Conservation (phyloP, 2,329 filamentous ascomycete species). For the Tolypocladium nubicola region DNA sequence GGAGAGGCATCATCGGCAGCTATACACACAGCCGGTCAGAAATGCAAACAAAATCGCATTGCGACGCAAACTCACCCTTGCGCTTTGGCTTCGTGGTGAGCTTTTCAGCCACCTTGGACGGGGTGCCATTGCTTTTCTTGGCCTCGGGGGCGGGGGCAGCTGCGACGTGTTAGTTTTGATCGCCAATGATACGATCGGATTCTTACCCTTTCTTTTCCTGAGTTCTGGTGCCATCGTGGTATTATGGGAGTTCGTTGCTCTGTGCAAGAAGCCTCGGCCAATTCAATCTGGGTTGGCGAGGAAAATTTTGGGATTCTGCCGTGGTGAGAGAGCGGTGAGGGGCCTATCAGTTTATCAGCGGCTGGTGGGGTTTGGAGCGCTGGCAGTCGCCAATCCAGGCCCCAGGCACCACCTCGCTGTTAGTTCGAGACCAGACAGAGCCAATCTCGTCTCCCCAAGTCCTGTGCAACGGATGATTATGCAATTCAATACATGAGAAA, state of each 20-base stretch:
- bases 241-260: constrained; percentile 3
- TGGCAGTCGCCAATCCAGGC: neutral
- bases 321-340: constrained; percentile 19
- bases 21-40: constrained; percentile 14
- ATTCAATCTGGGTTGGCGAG: constrained; percentile 3
- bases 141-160: constrained; percentile 14
- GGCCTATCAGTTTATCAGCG: constrained; percentile 10
- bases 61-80: constrained; percentile 17
- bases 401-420: neutral
- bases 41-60: neutral
- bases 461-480: neutral
- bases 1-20: constrained; percentile 35
- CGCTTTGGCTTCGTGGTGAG: constrained; percentile 16
- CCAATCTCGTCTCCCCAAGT: neutral
- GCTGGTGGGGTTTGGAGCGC: neutral
- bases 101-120: constrained; percentile 5
- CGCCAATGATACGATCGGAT: neutral
- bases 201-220: constrained; percentile 26
- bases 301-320: constrained; percentile 29
- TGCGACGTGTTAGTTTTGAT: constrained; percentile 9
- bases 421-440: neutral
- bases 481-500: neutral
- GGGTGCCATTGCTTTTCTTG: constrained; percentile 17
- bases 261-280: neutral
- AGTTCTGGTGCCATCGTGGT: constrained; percentile 35